Percentiles rank a stretch among this genome's conserved stretches.
phyloP scores from a whole-genome alignment of 2,329 filamentous ascomycete genomes.

The Ophiostoma australiae region DNA sequence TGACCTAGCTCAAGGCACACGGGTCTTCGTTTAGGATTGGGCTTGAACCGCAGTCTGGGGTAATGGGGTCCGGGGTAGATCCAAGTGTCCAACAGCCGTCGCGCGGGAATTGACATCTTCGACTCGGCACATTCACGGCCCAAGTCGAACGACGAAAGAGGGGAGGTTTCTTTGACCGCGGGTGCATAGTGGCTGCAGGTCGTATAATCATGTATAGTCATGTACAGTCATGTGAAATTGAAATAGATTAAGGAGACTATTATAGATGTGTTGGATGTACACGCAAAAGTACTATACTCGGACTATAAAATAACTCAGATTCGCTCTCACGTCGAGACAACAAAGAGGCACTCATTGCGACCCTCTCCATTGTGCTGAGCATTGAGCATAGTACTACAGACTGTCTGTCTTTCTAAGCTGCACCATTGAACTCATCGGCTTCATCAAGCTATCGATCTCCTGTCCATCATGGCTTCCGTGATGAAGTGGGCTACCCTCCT shows the following conservation, averaged over 20 bases:
- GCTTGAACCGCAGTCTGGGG: background rate
- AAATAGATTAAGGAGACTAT: background rate
- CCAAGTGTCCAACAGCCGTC: background rate
- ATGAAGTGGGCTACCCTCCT: background rate
- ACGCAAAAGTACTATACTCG: background rate
- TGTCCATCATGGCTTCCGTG: background rate
- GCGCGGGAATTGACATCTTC: background rate
- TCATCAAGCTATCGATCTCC: background rate
- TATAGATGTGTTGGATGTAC: background rate
- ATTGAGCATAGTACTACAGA: background rate
- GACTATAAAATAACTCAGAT: background rate
- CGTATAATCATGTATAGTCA: background rate
- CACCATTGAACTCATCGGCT: background rate
- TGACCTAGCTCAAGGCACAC: background rate
- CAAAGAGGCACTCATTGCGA: background rate
- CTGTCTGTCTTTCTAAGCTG: background rate
- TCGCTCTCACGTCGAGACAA: background rate
- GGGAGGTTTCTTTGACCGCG: background rate
- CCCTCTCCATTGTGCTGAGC: background rate
- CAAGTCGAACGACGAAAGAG: background rate
- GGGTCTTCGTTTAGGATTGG: background rate
- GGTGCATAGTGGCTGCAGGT: background rate
- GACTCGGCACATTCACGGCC: background rate
- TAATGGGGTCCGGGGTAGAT: slow-evolving; percentile 5
- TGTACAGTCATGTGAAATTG: background rate